Evolutionary conservation across 2,329 filamentous ascomycete genomes (phyloP).

Genomic region (Boeremia exigua): DNA sequence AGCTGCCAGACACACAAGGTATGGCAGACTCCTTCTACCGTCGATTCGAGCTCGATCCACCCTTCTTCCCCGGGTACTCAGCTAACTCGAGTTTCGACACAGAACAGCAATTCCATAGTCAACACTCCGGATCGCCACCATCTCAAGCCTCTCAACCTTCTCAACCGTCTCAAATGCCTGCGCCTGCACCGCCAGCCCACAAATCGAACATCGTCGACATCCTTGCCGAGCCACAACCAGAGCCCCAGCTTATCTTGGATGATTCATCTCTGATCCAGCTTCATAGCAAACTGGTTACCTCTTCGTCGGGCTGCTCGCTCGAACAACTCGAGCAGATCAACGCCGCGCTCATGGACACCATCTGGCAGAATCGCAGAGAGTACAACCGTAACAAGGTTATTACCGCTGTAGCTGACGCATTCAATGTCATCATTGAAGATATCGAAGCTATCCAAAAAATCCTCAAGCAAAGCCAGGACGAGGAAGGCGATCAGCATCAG

Average conservation of each 20-base stretch:
- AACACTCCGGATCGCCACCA: conserved; percentile 46
- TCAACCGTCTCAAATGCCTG: conserved; percentile 36
- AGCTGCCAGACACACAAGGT: conserved; percentile 70
- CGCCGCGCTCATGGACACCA: conserved; percentile 84
- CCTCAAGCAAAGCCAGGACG: conserved; percentile 50
- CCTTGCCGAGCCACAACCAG: conserved; percentile 47
- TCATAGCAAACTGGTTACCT: conserved; percentile 67
- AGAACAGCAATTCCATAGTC: conserved; percentile 45
- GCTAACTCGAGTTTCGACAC: conserved; percentile 27
- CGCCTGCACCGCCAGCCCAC: conserved; percentile 45
- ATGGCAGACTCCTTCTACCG: conserved; percentile 42
- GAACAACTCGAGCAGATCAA: conserved; percentile 96
- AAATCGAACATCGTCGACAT: conserved; percentile 48
- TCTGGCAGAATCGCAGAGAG: conserved; percentile 80
- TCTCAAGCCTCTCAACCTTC: conserved; percentile 46
- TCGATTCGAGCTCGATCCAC: conserved; percentile 20
- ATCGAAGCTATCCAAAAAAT: conserved; percentile 64
- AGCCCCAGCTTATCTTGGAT: conserved; percentile 54
- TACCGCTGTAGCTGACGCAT: conserved; percentile 67
- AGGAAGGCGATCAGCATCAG: conserved; percentile 15
- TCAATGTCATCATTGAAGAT: conserved; percentile 76
- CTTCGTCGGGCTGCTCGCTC: conserved; percentile 79
- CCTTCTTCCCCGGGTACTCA: conserved; percentile 10
- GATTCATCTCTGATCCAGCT: conserved; percentile 62
- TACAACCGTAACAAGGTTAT: conserved; percentile 84